phyloP scores from a whole-genome alignment of 495 filamentous ascomycete species.

The Haplographium delicatum region DNA sequence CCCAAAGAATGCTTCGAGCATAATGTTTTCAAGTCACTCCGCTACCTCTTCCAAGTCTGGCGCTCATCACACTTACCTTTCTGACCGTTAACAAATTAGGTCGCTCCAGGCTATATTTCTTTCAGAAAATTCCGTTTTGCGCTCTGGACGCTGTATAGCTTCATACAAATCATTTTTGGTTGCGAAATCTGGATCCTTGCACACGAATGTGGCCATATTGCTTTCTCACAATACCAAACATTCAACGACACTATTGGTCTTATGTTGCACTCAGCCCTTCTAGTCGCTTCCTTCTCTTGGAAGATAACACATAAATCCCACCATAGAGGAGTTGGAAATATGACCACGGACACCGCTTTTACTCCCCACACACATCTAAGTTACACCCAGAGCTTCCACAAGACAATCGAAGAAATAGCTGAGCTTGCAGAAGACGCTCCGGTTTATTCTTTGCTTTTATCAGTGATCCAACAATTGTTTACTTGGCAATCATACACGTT shows the following conservation, averaged over 20 bases:
- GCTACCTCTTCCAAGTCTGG: constrained; percentile 50
- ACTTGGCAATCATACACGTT: constrained; percentile 52
- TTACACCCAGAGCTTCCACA: too few relatives aligned
- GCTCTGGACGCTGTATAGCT: constrained; percentile 52
- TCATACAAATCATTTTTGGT: constrained; percentile 59
- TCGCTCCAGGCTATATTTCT: constrained; percentile 37
- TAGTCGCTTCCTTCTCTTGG: constrained; percentile 71
- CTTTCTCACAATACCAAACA: constrained; percentile 54
- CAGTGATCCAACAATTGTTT: constrained; percentile 48
- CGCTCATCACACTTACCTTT: constrained; percentile 47
- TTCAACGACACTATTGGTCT: constrained; percentile 64
- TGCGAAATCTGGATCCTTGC: constrained; percentile 68
- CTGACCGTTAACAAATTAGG: too few relatives aligned
- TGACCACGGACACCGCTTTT: constrained; percentile 53
- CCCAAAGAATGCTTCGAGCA: constrained; percentile 63
- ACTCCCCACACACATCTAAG: constrained; percentile 50
- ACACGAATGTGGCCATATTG: constrained; percentile 68
- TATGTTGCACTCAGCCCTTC: constrained; percentile 57
- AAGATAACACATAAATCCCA: constrained; percentile 68
- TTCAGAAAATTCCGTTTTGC: constrained; percentile 31
- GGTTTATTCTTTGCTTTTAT: constrained; percentile 38
- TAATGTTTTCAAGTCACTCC: constrained; percentile 46
- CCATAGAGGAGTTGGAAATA: constrained; percentile 57
- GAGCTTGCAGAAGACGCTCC: constrained; percentile 52
- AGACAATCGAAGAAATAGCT: constrained; percentile 31